Percentiles rank a stretch among this genome's conserved stretches.
Evolutionary conservation across 2,329 filamentous ascomycete genomes (phyloP).

Genomic region (Colletotrichum agaves): DNA sequence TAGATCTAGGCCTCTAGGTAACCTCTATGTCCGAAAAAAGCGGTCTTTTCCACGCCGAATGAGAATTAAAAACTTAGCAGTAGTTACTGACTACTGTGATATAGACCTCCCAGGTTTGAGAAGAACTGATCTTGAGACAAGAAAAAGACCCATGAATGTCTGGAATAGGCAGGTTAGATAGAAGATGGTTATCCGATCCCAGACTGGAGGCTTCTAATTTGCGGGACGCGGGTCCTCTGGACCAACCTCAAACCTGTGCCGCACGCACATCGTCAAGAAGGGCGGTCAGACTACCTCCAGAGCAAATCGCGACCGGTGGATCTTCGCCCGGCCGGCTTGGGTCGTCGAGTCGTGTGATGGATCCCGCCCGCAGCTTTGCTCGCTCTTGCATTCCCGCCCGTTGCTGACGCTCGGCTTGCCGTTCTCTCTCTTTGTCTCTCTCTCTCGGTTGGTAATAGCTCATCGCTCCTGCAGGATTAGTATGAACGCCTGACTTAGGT

Average conservation of each 20-base stretch:
- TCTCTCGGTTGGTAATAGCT: not conserved
- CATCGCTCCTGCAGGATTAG: not conserved
- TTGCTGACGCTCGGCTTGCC: constrained; percentile 8
- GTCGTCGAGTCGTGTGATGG: constrained; percentile 10
- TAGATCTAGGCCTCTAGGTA: not conserved
- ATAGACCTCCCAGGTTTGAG: not conserved
- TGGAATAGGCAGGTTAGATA: constrained; percentile 19
- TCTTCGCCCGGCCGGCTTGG: constrained; percentile 6
- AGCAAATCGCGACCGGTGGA: constrained; percentile 21
- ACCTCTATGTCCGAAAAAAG: too few species aligned
- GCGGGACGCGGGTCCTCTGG: constrained; percentile 2
- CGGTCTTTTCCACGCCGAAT: too few species aligned
- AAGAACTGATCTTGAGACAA: not conserved
- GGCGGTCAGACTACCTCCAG: constrained; percentile 38
- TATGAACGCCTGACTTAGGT: not conserved
- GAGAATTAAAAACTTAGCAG: too few species aligned
- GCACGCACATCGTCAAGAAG: constrained; percentile 21
- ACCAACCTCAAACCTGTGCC: constrained; percentile 4
- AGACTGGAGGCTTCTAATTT: constrained; percentile 5
- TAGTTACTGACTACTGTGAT: too few species aligned
- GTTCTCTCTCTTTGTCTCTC: not conserved
- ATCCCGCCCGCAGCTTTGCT: not conserved
- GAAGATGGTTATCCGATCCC: not conserved
- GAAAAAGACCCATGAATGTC: not conserved
- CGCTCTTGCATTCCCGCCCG: constrained; percentile 2